Evolutionary conservation across 2,329 filamentous ascomycete genomes (phyloP), one percentile per base, ranked within the genome.

Genomic region (Furcasterigmium furcatum): DNA sequence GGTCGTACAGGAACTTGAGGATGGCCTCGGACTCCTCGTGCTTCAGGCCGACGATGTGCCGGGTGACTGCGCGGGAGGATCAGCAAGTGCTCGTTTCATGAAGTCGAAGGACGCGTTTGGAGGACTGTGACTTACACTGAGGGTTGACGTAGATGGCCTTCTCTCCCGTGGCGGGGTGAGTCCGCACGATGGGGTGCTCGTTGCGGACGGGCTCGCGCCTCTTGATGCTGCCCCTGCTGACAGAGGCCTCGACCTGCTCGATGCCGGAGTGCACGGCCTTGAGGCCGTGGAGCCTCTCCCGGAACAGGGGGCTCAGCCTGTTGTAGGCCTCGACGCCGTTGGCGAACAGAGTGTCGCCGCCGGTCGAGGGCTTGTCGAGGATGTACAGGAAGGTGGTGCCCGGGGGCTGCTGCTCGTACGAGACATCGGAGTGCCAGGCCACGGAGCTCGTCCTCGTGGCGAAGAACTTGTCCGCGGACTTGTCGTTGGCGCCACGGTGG

Each of bases 301-400:
- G 82, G 72, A 95, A 94, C 32, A 82, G 78, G 0, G 88, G 87
- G 45, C 85, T 91, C 3, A 96, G 76, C 6, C 91, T 78, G 51
- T 83, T 80, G 62, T 96, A 96, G 1, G 91, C 91, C 64, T 87
- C 85, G 1, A 76, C 89, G 55, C 86, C 82, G 60, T 95, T 87
- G 38, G 77, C 82, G 58, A 95, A 96, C 4, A 95, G 70, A 0
- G 91, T 96, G 61, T 96, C 91, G 40, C 91, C 91, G 29, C 91
- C 91, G 1, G 81, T 84, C 32, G 80, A 74, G 1, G 91, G 91
- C 38, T 80, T 84, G 60, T 96, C 90, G n/a, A 96, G 77, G 41
- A 91, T 76, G 61, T 95, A 95, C 29, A 96, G 67, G 67, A 96
- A 95, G 0, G 91, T 95, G 0, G 90, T 96, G 24, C 90, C 89